These are phyloP conservation scores for Galerina marginata DNA, from an alignment of 768 basidiomycete species.

Conservation along the genomic window DNA sequence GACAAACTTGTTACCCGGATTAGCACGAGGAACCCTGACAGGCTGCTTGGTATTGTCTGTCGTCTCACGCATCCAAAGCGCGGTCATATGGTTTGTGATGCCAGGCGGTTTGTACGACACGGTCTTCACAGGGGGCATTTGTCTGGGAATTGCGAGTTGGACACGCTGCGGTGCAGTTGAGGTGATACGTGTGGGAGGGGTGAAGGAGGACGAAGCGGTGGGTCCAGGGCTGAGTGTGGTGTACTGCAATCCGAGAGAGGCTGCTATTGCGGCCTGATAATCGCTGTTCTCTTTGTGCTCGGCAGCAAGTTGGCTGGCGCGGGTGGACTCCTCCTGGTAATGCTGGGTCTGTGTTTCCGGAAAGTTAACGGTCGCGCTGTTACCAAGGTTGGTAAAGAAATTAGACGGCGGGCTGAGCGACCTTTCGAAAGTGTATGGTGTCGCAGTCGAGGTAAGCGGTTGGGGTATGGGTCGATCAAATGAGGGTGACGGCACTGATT, in stretches of 20 bases:
- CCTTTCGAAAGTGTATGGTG: too few relatives aligned
- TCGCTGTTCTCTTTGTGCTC: background rate
- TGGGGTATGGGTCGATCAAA: too few relatives aligned
- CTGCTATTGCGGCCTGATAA: background rate
- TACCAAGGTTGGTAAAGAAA: too few relatives aligned
- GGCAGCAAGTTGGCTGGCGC: background rate
- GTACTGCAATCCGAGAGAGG: background rate
- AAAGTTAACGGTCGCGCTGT: too few relatives aligned
- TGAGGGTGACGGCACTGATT: too few relatives aligned
- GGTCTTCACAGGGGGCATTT: too few relatives aligned
- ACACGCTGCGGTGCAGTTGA: background rate
- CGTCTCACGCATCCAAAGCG: background rate
- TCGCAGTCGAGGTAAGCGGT: too few relatives aligned
- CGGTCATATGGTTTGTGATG: background rate
- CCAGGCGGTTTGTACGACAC: too few relatives aligned
- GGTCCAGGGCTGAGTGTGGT: background rate
- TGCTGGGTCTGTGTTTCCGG: too few relatives aligned
- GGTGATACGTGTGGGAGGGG: background rate
- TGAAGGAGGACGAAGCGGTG: background rate
- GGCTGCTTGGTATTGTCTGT: background rate
- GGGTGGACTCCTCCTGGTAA: background rate
- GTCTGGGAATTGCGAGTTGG: too few relatives aligned
- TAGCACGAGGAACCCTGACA: background rate
- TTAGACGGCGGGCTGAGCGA: too few relatives aligned
- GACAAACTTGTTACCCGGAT: background rate